Conservation (phyloP, 805 yeast genomes). For the Kodamaea neixiangensis region DNA sequence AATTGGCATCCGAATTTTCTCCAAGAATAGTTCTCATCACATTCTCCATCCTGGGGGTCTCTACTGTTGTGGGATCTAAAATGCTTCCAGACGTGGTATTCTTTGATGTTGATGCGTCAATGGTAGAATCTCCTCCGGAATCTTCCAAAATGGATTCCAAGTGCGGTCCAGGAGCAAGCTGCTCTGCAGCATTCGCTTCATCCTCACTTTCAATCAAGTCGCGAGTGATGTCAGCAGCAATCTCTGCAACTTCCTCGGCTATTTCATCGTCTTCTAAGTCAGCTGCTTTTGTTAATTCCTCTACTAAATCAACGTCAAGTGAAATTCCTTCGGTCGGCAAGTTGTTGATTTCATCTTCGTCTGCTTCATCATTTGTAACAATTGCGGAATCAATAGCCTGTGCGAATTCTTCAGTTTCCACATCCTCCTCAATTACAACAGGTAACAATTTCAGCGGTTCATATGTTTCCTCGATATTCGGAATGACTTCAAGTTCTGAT, state of each 20-base stretch:
- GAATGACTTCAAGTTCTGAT: not conserved
- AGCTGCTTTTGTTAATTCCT: not conserved
- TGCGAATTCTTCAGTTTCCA: not conserved
- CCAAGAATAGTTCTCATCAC: constrained; percentile 1
- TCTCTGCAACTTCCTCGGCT: not conserved
- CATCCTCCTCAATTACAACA: not conserved
- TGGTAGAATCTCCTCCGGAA: not conserved
- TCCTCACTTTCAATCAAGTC: not conserved
- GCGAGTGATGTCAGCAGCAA: not conserved
- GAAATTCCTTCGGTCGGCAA: not conserved
- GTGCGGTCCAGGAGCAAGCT: not conserved
- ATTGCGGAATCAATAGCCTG: not conserved
- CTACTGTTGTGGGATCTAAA: not conserved
- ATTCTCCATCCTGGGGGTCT: not conserved
- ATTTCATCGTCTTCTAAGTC: not conserved
- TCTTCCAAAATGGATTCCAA: constrained; percentile 1
- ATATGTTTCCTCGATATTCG: not conserved
- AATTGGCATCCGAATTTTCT: not conserved
- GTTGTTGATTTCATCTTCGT: not conserved
- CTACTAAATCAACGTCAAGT: not conserved
- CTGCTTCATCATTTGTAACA: not conserved
- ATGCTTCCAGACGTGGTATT: not conserved
- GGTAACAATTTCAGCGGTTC: not conserved
- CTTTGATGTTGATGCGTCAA: constrained; percentile 1
- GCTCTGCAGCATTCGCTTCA: not conserved